Percentiles rank a stretch among this genome's conserved stretches.
phyloP scores from a whole-genome alignment of 2,329 filamentous ascomycete species.

The Gaeumannomyces sp. region DNA sequence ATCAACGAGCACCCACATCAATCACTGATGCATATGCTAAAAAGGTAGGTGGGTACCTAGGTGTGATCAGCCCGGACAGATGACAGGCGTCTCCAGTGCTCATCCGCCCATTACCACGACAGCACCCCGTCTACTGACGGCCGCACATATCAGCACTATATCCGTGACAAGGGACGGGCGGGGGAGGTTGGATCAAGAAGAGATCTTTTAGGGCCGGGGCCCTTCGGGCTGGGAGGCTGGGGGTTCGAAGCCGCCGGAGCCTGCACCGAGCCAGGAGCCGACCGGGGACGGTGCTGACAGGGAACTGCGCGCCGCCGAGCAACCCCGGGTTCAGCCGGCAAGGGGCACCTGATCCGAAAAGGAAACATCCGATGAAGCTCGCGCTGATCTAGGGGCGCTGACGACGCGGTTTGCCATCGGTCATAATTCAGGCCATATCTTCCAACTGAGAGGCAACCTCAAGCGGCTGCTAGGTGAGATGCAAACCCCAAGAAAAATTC shows the following conservation, averaged over 20 bases:
- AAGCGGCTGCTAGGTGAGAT: background rate
- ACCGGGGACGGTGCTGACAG: background rate
- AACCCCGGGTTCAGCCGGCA: background rate
- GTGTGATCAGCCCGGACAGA: background rate
- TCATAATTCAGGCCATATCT: background rate
- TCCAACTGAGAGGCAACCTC: background rate
- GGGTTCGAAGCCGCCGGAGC: too few species aligned
- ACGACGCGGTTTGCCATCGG: background rate
- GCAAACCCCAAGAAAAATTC: background rate
- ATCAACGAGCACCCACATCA: too few species aligned
- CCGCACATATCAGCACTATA: background rate
- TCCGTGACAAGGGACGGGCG: background rate
- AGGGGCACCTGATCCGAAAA: background rate
- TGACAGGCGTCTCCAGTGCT: background rate
- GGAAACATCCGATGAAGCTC: background rate
- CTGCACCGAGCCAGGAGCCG: background rate
- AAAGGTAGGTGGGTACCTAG: too few species aligned
- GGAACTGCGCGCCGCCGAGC: background rate
- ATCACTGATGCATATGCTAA: too few species aligned
- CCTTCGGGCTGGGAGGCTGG: too few species aligned
- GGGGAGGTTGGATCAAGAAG: background rate
- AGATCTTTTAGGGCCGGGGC: background rate
- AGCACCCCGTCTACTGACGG: background rate
- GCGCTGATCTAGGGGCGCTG: too few species aligned
- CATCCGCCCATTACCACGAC: background rate